phyloP scores from a whole-genome alignment of 805 yeast species.

The Lipomyces starkeyi region DNA sequence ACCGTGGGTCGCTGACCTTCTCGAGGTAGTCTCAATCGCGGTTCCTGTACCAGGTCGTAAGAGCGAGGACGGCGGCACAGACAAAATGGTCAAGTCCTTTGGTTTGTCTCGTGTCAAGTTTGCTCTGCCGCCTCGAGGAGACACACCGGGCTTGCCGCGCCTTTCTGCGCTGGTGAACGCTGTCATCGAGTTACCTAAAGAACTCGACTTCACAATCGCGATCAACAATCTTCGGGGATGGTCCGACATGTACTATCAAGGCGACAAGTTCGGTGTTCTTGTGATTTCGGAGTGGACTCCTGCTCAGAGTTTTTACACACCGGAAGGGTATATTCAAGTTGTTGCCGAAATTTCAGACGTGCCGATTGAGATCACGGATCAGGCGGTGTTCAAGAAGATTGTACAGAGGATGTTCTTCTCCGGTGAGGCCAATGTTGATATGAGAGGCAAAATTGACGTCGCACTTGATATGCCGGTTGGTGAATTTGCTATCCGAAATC shows the following conservation, averaged over 20 bases:
- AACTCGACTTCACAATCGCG: slow-evolving; percentile 32
- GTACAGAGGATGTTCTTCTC: slow-evolving; percentile 31
- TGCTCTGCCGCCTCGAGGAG: slow-evolving; percentile 27
- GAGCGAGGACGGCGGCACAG: slow-evolving; percentile 23
- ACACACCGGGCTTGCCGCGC: slow-evolving; percentile 18
- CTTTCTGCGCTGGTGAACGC: slow-evolving; percentile 38
- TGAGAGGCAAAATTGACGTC: slow-evolving; percentile 37
- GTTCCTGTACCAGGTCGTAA: slow-evolving; percentile 36
- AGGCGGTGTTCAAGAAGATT: slow-evolving; percentile 31
- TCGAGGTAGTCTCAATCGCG: slow-evolving; percentile 32
- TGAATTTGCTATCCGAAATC: slow-evolving; percentile 22
- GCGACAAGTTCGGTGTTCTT: slow-evolving; percentile 34
- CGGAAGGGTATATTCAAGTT: slow-evolving; percentile 37
- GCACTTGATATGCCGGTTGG: slow-evolving; percentile 34
- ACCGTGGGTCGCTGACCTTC: slow-evolving; percentile 28
- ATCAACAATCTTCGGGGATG: slow-evolving; percentile 31
- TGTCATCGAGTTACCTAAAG: slow-evolving; percentile 36
- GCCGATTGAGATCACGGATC: slow-evolving; percentile 38
- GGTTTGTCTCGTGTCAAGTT: slow-evolving; percentile 34
- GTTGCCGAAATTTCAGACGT: slow-evolving; percentile 36
- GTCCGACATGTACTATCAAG: slow-evolving; percentile 34
- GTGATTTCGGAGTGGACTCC: slow-evolving; percentile 35
- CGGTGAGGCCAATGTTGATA: slow-evolving; percentile 35
- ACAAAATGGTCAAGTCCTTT: slow-evolving; percentile 29
- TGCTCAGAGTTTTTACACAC: slow-evolving; percentile 29